These are phyloP conservation scores for Neurospora sp. DNA, from an alignment of 495 filamentous ascomycete species.

Conservation along the genomic window DNA sequence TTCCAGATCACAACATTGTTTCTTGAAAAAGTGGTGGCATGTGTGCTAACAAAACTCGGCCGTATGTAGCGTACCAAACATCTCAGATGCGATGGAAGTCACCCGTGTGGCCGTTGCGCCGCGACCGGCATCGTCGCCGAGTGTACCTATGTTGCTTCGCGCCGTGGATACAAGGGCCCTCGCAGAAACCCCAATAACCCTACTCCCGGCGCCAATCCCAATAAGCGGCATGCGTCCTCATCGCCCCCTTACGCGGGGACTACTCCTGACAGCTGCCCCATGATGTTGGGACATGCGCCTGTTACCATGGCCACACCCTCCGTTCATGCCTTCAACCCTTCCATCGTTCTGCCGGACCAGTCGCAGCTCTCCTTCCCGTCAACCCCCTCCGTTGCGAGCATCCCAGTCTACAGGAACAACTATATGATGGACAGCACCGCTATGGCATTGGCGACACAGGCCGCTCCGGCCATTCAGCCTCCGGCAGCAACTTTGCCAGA, in stretches of 20 bases:
- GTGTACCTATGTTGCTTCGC: slow-evolving; percentile 41
- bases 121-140: slow-evolving; percentile 23
- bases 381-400: slow-evolving; percentile 18
- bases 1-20: slow-evolving; percentile 10
- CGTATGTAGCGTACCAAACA: slow-evolving; percentile 35
- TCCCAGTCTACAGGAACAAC: slow-evolving; percentile 30
- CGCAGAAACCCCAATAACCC: slow-evolving; percentile 26
- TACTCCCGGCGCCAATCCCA: slow-evolving; percentile 24
- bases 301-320: slow-evolving; percentile 19
- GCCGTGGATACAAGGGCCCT: slow-evolving; percentile 43
- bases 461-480: slow-evolving; percentile 15
- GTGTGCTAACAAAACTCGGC: slow-evolving; percentile 5
- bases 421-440: slow-evolving; percentile 19
- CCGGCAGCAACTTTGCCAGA: slow-evolving; percentile 29
- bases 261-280: slow-evolving; percentile 32
- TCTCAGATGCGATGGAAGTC: slow-evolving; percentile 39
- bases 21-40: slow-evolving; percentile 3
- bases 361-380: slow-evolving; percentile 28
- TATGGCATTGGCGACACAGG: slow-evolving; percentile 6
- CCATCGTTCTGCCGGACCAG: slow-evolving; percentile 28
- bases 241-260: slow-evolving; percentile 27
- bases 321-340: slow-evolving; percentile 26
- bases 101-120: slow-evolving; percentile 36
- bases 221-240: slow-evolving; percentile 41
- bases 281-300: slow-evolving; percentile 31